Evolutionary conservation across 2,329 filamentous ascomycete species (phyloP).

Genomic region (Xylaria sp.): DNA sequence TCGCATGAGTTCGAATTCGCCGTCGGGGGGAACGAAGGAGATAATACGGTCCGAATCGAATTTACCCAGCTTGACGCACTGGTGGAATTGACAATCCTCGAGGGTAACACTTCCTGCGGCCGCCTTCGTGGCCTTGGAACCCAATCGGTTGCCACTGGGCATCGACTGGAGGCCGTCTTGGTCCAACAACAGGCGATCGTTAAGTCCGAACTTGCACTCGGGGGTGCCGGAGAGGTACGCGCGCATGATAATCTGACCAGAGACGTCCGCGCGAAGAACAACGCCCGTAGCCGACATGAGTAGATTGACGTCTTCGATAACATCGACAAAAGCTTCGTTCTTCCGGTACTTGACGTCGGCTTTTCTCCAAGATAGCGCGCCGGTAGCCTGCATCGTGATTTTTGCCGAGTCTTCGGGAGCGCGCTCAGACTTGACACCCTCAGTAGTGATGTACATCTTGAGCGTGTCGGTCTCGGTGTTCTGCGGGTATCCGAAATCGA

Average conservation of each 20-base stretch:
- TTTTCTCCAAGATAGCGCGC: conserved; percentile 92
- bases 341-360: conserved; percentile 98
- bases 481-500: conserved; percentile 98
- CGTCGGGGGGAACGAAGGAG: conserved; percentile 92
- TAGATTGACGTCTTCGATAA: conserved; percentile 97
- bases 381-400: conserved; percentile 99
- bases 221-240: conserved; percentile 94
- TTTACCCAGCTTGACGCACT: conserved; percentile 95
- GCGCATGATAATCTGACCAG: conserved; percentile 96
- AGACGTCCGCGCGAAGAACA: conserved; percentile 91
- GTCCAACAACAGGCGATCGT: conserved; percentile 90
- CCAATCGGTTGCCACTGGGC: conserved; percentile 69
- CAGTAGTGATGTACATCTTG: conserved; percentile 99
- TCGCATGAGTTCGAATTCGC: conserved; percentile 97
- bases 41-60: conserved; percentile 97
- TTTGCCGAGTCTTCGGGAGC: conserved; percentile 88
- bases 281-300: conserved; percentile 98
- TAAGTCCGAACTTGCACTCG: conserved; percentile 98
- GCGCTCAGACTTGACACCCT: conserved; percentile 90
- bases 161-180: conserved; percentile 60
- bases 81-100: conserved; percentile 98
- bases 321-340: conserved; percentile 98
- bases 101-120: conserved; percentile 92
- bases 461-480: conserved; percentile 98
- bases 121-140: conserved; percentile 86